Evolutionary conservation across 2,329 filamentous ascomycete genomes (phyloP).

Genomic region (Zopfia rhizophila): DNA sequence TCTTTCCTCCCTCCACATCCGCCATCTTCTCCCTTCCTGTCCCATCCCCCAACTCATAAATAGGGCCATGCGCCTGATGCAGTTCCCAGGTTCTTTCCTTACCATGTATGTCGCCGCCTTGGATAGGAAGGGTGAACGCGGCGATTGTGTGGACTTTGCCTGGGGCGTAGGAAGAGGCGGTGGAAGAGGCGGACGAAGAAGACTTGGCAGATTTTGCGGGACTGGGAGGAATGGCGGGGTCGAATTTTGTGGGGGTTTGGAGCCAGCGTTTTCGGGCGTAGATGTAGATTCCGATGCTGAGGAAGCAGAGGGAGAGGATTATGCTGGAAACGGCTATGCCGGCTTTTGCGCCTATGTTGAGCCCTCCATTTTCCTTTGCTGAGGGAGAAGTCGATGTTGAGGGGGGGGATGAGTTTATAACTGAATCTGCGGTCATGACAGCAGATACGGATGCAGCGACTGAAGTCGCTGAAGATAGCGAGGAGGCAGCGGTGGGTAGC

Average conservation of each 20-base stretch:
- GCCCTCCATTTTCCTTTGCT: not conserved
- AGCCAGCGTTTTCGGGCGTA: conserved; percentile 8
- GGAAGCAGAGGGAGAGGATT: conserved; percentile 3
- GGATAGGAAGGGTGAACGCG: conserved; percentile 33
- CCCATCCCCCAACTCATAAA: not conserved
- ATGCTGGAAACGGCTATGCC: conserved; percentile 13
- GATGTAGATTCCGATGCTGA: conserved; percentile 6
- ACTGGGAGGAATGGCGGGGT: conserved; percentile 26
- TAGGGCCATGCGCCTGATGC: conserved; percentile 5
- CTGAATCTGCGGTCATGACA: conserved; percentile 16
- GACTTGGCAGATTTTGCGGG: too few species aligned
- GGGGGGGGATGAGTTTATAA: not conserved
- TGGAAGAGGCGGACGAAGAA: too few species aligned
- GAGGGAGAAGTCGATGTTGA: not conserved
- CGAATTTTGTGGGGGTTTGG: conserved; percentile 7
- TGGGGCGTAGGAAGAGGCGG: too few species aligned
- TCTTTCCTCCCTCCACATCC: conserved; percentile 1
- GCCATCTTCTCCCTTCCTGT: not conserved
- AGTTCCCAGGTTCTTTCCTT: too few species aligned
- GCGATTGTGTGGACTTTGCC: conserved; percentile 31
- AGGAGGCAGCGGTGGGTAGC: not conserved
- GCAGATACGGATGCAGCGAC: conserved; percentile 13
- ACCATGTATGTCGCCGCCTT: conserved; percentile 22
- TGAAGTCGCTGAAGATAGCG: not conserved
- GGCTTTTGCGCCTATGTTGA: conserved; percentile 8